Percentiles rank a stretch among this genome's conserved stretches.
These are phyloP conservation scores for Venturia aucupariae DNA, from an alignment of 2,329 filamentous ascomycete genomes.

Conservation along the genomic window DNA sequence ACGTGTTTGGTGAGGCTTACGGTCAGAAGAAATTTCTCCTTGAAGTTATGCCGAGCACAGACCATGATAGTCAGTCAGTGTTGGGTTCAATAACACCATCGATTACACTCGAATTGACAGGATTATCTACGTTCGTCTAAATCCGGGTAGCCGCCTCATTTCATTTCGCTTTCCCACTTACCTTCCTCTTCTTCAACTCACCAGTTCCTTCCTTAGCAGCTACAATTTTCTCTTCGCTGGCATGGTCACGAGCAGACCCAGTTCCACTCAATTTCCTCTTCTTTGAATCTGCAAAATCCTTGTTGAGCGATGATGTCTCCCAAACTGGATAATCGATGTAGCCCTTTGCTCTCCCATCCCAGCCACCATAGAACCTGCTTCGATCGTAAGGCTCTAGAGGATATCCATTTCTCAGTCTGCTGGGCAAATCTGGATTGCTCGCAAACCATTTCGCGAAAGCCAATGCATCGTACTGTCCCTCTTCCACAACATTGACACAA, in stretches of 20 bases:
- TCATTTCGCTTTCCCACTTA: neutral
- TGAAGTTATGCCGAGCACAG: too few species aligned
- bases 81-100: too few species aligned
- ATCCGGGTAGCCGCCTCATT: too few species aligned
- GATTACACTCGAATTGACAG: too few species aligned
- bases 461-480: slow-evolving; percentile 28
- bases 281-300: neutral
- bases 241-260: neutral
- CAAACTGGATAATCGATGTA: slow-evolving; percentile 34
- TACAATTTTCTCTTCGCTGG: neutral
- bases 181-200: neutral
- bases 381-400: slow-evolving; percentile 37
- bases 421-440: slow-evolving; percentile 41
- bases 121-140: too few species aligned
- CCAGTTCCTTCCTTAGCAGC: neutral
- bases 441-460: slow-evolving; percentile 41
- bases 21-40: too few species aligned
- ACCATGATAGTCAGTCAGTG: too few species aligned
- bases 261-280: neutral
- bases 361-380: slow-evolving; percentile 35
- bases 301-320: neutral
- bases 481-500: slow-evolving; percentile 34
- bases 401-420: slow-evolving; percentile 34
- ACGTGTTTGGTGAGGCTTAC: too few species aligned
- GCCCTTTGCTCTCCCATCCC: slow-evolving; percentile 24